These are phyloP conservation scores for Grosmannia serpens DNA, from an alignment of 2,329 filamentous ascomycete genomes.

Conservation along the genomic window DNA sequence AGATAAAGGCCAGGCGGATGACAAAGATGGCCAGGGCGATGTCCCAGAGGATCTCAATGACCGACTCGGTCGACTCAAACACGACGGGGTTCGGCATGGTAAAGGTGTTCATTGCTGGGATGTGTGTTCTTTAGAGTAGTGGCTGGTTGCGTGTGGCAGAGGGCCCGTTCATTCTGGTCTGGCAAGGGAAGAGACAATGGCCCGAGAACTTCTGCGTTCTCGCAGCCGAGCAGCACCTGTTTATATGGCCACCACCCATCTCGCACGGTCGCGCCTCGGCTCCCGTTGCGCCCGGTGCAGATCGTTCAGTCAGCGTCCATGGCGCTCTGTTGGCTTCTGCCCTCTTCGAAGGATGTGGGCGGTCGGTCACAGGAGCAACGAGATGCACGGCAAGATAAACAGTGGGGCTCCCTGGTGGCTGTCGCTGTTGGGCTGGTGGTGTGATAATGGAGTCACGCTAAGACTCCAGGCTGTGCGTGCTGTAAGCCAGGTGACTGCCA, in stretches of 20 bases:
- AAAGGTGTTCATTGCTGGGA: background rate
- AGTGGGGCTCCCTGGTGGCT: background rate
- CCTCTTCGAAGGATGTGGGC: background rate
- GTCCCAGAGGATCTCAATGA: constrained; percentile 26
- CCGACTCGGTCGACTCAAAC: constrained; percentile 21
- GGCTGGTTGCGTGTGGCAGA: no score
- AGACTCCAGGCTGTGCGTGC: background rate
- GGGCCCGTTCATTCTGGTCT: no score
- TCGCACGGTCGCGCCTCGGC: no score
- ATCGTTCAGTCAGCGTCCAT: background rate
- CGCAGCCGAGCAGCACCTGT: background rate
- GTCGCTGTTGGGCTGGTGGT: background rate
- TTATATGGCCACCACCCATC: background rate
- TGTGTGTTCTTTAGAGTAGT: no score
- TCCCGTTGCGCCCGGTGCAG: background rate
- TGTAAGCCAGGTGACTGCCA: background rate
- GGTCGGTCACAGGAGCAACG: background rate
- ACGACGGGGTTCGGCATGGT: constrained; percentile 8
- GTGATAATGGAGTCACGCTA: background rate
- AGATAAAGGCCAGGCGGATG: constrained; percentile 9
- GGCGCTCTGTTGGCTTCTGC: background rate
- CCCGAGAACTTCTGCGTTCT: background rate
- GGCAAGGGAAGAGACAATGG: background rate
- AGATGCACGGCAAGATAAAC: background rate
- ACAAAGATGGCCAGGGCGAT: constrained; percentile 23